Base-by-base conservation (phyloP, 176 grass and related monocot genomes). In the Tillandsia leiboldiana region DNA sequence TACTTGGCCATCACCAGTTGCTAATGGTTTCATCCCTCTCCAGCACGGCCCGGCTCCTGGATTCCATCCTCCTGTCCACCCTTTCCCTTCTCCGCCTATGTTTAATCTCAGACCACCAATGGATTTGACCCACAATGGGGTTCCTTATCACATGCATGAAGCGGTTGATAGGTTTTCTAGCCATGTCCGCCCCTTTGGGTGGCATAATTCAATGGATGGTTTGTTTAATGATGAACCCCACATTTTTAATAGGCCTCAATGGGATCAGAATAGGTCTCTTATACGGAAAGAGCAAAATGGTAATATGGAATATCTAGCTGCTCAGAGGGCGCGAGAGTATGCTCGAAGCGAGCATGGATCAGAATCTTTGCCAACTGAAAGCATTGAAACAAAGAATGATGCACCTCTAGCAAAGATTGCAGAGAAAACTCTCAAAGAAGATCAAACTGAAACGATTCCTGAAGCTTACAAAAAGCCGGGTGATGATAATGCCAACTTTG, bases 141-240 rank as follows among this genome's bases (percentile, higher is more conserved):
- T 92, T 65, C 86, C 88, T 49, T 96, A 91, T 92, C 85, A 85
- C 56, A 75, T 99, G 77, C 90, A 93, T 80, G 95, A 94, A 11
- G 24, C 70, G n/a, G 77, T 91, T 51, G 92, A 91, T 71, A 85
- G 88, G 83, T 91, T 96, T 83, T 59, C 76, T 1, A 70, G 71
- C 12, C 88, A 89, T 67, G 85, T 92, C 63, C 87, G 78, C 65
- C 84, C 90, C 28, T 90, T 87, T 79, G 84, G 87, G 56, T 99
- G 95, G 95, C 90, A 88, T 75, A 90, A 87, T 69, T 66, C 79
- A 53, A 20, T 90, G 22, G 90, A 93, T 66, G 87, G 80, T 51
- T 57, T 87, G 54, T 96, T 92, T 68, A 79, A 63, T 10, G 51
- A 75, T 68, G 88, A 92, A 52, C 76, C 78, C 10, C 87, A 78